Evolutionary conservation across 2,329 filamentous ascomycete species (phyloP).

Genomic region (Scedosporium minutisporum): DNA sequence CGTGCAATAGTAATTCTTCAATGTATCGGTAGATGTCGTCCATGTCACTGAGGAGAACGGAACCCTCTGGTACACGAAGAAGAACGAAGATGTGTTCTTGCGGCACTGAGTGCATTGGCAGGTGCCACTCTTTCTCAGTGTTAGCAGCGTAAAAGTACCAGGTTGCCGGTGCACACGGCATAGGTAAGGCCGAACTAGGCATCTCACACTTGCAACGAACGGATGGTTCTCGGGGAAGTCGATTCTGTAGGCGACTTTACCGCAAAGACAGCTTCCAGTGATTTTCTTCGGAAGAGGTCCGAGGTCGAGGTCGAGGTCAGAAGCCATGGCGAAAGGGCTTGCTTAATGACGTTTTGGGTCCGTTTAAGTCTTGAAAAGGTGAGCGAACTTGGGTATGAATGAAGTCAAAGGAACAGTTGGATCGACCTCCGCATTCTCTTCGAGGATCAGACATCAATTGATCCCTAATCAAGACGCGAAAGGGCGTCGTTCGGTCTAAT

Average conservation of each 20-base stretch:
- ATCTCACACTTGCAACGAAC: constrained; percentile 10
- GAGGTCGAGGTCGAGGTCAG: background rate
- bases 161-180: background rate
- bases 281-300: constrained; percentile 10
- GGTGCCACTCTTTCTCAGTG: constrained; percentile 16
- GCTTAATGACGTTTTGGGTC: too few species aligned
- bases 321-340: background rate
- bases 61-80: constrained; percentile 30
- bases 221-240: constrained; percentile 10
- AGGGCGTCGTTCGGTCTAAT: too few species aligned
- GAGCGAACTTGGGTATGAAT: too few species aligned
- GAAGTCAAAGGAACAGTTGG: too few species aligned
- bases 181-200: constrained; percentile 4
- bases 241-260: constrained; percentile 9
- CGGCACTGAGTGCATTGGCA: constrained; percentile 49
- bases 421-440: too few species aligned
- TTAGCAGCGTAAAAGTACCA: constrained; percentile 9
- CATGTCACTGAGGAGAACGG: constrained; percentile 26
- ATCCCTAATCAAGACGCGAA: too few species aligned
- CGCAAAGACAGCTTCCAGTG: constrained; percentile 12
- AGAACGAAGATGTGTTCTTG: constrained; percentile 37
- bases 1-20: constrained; percentile 31
- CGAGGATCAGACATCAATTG: too few species aligned
- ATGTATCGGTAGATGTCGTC: constrained; percentile 18
- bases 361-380: too few species aligned